phyloP scores from a whole-genome alignment of 2,329 filamentous ascomycete genomes.

The Fusarium dimerum region DNA sequence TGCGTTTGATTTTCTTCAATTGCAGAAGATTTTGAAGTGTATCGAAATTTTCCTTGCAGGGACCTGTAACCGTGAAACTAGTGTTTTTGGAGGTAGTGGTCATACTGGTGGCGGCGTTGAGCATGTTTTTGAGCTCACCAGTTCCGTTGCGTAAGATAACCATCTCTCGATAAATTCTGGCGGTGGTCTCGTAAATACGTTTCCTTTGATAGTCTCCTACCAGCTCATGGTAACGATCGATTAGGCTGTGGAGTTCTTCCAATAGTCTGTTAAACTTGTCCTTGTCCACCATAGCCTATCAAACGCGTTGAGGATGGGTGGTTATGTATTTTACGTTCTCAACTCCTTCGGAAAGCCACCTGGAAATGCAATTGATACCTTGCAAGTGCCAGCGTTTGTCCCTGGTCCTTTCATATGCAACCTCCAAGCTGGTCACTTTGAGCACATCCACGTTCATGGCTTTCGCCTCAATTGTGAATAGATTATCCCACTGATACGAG shows the following conservation, averaged over 20 bases:
- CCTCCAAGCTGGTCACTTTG: background rate
- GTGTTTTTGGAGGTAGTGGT: background rate
- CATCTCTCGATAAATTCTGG: conserved; percentile 2
- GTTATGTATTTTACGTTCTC: background rate
- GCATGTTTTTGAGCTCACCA: background rate
- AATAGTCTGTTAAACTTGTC: background rate
- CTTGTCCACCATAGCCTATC: conserved; percentile 3
- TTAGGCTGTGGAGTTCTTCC: background rate
- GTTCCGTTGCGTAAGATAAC: background rate
- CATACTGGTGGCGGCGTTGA: background rate
- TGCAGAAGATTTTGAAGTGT: conserved; percentile 1
- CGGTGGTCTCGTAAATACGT: conserved; percentile 1
- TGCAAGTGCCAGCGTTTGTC: background rate
- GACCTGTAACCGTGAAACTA: too few species aligned
- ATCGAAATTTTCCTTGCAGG: background rate
- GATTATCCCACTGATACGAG: background rate
- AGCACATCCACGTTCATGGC: background rate
- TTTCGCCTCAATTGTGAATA: background rate
- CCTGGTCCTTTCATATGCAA: background rate
- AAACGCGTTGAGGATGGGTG: background rate
- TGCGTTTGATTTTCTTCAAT: conserved; percentile 1
- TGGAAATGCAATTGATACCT: background rate
- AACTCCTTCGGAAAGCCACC: background rate
- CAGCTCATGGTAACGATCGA: conserved; percentile 1
- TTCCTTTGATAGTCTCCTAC: background rate